Base-by-base conservation (phyloP, 2,329 filamentous ascomycete species). In the Sporothrix protearum region DNA sequence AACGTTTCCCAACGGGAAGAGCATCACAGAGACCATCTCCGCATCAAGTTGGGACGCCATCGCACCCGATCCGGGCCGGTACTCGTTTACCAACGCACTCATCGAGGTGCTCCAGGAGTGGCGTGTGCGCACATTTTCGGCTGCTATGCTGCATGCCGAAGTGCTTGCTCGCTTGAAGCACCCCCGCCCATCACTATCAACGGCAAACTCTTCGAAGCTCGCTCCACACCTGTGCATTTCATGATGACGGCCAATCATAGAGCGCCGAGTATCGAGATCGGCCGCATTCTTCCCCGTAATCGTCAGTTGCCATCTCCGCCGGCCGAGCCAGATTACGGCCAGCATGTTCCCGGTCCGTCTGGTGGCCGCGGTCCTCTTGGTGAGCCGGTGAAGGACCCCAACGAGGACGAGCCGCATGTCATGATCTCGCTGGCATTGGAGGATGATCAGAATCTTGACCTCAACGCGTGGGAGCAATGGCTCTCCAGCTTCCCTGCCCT, bases 191-290 rank as follows among this genome's bases (percentile, higher is more conserved):
- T 87, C 74, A 82, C 84, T 71, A 84, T 86, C 75, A 87, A 88
- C 74, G 87, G 87, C 69, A 86, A 84, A 77, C 82, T 84, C 22
- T 87, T 87, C 63, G 86, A 88, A 75, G 85, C 85, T 47, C 83
- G 86, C 51, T 86, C 86, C 1, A 88, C 87, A 0, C 86, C 87
- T 0, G 85, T 88, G 4, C 87, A 89, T 75, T 88, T 88, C 75
- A 88, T 88, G 85, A 88, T 88, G 86, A 88, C 87, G 1, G 82
- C 85, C 22, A 87, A 88, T 72, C 86, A 88, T 76, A 86, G 82
- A 72, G 85, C 85, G 0, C 85, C 85, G 0, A 88, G 86, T 71
- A 88, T 89, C 57, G 86, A 88, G 76, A 78, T 88, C 47, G 83
- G 83, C 6, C 81, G 82, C 30, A 77, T 82, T 16, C 55, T 82